phyloP scores from a whole-genome alignment of 306 rosid species.

The cucumber (Cucumis sativus) region Cucumber_9930_V3 NC_026655.2:20031501-20032000 shows the following conservation, averaged over 20 bases:
- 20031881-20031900: background rate
- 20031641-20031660: background rate
- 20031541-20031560: background rate
- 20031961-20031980: background rate
- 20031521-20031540: background rate
- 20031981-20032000: background rate
- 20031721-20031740: slow-evolving; percentile 33
- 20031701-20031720: slow-evolving; percentile 9
- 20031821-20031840: slow-evolving; percentile 20
- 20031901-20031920: background rate
- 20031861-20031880: background rate
- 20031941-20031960: background rate
- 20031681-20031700: background rate
- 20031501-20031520: background rate
- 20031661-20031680: background rate
- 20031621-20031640: background rate
- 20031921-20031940: background rate
- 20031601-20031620: background rate
- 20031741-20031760: slow-evolving; percentile 33
- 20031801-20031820: slow-evolving; percentile 14
- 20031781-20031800: slow-evolving; percentile 26
- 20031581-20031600: background rate
- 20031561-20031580: background rate
- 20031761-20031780: slow-evolving; percentile 21
- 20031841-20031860: slow-evolving; percentile 37